These are phyloP conservation scores for Suillus variegatus DNA, from an alignment of 768 basidiomycete species.

Conservation along the genomic window DNA sequence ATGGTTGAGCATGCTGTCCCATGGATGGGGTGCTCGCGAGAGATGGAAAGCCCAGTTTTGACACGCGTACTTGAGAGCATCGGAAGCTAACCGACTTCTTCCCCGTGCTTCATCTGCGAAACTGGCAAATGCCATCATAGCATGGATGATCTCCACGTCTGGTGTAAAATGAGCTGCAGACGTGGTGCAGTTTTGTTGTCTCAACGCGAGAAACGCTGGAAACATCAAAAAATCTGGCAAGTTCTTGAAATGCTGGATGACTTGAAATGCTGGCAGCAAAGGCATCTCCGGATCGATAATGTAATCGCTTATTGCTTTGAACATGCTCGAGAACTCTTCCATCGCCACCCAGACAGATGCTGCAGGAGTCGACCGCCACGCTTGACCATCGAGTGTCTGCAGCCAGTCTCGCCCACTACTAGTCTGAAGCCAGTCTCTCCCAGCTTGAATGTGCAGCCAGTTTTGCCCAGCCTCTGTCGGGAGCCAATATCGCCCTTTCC, in stretches of 20 bases:
- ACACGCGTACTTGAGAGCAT: not conserved
- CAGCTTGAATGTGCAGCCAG: not conserved
- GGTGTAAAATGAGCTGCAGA: not conserved
- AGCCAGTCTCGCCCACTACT: not conserved
- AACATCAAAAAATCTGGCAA: conserved; percentile 1
- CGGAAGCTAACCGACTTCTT: not conserved
- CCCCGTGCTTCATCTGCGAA: not conserved
- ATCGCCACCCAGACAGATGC: not conserved
- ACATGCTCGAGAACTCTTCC: not conserved
- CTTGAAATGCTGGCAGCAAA: not conserved
- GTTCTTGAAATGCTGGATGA: not conserved
- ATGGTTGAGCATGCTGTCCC: not conserved
- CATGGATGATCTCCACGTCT: not conserved
- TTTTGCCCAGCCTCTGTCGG: not conserved
- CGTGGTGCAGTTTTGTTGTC: not conserved
- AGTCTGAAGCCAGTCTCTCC: not conserved
- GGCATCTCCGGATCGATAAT: not conserved
- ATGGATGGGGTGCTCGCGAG: not conserved
- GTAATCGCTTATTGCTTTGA: not conserved
- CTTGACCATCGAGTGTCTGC: not conserved
- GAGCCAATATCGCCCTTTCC: not conserved
- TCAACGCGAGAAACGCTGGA: not conserved
- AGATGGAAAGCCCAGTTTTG: conserved; percentile 1
- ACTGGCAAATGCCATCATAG: not conserved
- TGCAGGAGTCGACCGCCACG: not conserved